A percentile compares a stretch with the other conserved stretches of the same genome.
Evolutionary conservation across 495 filamentous ascomycete genomes (phyloP).

Genomic region (Penicillium waksmanii): DNA sequence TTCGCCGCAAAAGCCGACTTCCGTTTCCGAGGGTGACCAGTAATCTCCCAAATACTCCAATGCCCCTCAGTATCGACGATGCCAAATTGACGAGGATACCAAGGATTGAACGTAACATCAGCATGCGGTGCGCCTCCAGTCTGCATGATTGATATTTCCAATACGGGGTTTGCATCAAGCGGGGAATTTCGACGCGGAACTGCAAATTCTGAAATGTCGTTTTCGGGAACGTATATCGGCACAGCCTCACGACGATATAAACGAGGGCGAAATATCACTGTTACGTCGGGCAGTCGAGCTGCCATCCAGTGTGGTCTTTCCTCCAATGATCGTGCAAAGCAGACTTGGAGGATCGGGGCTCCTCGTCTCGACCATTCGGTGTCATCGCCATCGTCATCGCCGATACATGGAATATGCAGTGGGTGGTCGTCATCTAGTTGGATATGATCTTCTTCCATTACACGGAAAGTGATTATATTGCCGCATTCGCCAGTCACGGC

Average conservation of each 20-base stretch:
- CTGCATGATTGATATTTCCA: slow-evolving; percentile 53
- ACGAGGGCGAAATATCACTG: slow-evolving; percentile 62
- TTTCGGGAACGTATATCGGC: slow-evolving; percentile 31
- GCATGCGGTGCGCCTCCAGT: slow-evolving; percentile 65
- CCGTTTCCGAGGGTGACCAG: slow-evolving; percentile 40
- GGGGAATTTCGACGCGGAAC: slow-evolving; percentile 45
- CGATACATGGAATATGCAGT: slow-evolving; percentile 39
- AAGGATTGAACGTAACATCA: slow-evolving; percentile 81
- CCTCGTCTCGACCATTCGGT: slow-evolving; percentile 60
- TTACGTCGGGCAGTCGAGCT: slow-evolving; percentile 59
- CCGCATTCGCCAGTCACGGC: slow-evolving; percentile 48
- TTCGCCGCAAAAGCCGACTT: slow-evolving; percentile 30
- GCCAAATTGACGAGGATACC: slow-evolving; percentile 67
- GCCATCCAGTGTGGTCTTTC: slow-evolving; percentile 61
- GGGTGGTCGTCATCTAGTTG: slow-evolving; percentile 26
- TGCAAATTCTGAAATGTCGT: slow-evolving; percentile 9
- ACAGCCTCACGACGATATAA: slow-evolving; percentile 40
- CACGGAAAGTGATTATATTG: slow-evolving; percentile 43
- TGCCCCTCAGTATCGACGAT: slow-evolving; percentile 72
- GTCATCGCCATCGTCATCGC: slow-evolving; percentile 39
- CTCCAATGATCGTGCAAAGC: slow-evolving; percentile 58
- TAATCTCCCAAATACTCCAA: slow-evolving; percentile 79
- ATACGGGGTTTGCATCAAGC: slow-evolving; percentile 64
- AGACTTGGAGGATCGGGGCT: slow-evolving; percentile 66
- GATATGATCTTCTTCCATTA: slow-evolving; percentile 38